Evolutionary conservation across 164 flowering plant species (phyloP), one percentile per base, ranked within the genome.

Genomic region (Magnolia kwangsiensis): DNA sequence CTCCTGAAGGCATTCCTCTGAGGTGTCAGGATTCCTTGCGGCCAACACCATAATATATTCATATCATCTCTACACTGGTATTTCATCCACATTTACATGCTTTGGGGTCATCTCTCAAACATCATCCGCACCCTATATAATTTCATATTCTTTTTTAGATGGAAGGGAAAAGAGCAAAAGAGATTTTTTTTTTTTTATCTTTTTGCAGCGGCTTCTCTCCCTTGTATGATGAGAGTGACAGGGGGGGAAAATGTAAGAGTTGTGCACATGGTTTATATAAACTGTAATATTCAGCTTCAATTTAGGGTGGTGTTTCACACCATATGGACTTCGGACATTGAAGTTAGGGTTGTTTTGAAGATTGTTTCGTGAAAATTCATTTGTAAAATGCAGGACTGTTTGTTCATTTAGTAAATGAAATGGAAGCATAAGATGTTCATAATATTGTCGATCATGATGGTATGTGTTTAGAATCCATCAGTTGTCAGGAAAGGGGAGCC

Each of bases 1-100:
- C 72, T 67, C 50, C 79, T 2, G 88, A 88, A 80, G 87, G 79
- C 21, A 85, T 84, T 37, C 88, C 89, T 73, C 83, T 88, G 50
- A 72, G 86, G 78, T 69, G 78, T 61, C 86, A 79, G 45, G 90
- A 86, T 6, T 72, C 86, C 24, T 65, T 58, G 55, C 65, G 83
- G 45, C 74, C 77, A 0, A 55, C 18, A 2, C 59, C 68, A 5
- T 78, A 69, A 59, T 63, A 13, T 10, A 71, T 64, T 67, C 67
- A 8, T 29, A 55, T 78, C 51, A 37, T 69, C 64, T 65, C 24
- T 14, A 50, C 51, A 45, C 24, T 71, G 14, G 14, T 61, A 21
- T 37, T 37, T 5, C 71, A 23, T 63, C 69, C 23, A 20, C 51
- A 27, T 66, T 59, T 67, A 50, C 67, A 59, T 50, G 67, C 55